Conservation (phyloP, 2,329 filamentous ascomycete genomes). For the Aphanocladium album region DNA sequence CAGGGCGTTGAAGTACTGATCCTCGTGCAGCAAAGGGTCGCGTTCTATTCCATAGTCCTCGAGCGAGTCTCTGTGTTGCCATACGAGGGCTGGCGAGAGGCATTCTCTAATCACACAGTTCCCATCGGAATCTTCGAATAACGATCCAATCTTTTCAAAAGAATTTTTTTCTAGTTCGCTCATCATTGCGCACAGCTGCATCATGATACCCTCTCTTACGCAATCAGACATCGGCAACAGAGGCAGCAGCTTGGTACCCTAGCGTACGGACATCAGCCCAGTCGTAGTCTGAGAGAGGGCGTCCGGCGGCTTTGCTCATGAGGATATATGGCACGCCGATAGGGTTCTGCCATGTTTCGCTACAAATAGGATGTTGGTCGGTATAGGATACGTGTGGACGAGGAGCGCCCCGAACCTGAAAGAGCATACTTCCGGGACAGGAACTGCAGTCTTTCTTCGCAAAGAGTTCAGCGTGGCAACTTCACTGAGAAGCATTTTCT, state of each 20-base stretch:
- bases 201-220: slow-evolving; percentile 18
- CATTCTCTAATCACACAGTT: slow-evolving; percentile 19
- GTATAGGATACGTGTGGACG: neutral
- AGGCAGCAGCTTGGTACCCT: slow-evolving; percentile 8
- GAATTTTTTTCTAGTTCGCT: slow-evolving; percentile 13
- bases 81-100: slow-evolving; percentile 19
- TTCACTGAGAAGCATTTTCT: slow-evolving; percentile 19
- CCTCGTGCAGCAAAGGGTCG: slow-evolving; percentile 23
- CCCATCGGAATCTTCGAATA: slow-evolving; percentile 16
- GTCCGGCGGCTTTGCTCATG: slow-evolving; percentile 19
- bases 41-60: slow-evolving; percentile 17
- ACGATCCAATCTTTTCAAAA: slow-evolving; percentile 22
- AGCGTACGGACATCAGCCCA: slow-evolving; percentile 13
- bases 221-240: slow-evolving; percentile 18
- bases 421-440: slow-evolving; percentile 20
- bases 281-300: slow-evolving; percentile 17
- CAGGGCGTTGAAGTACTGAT: slow-evolving; percentile 22
- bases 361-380: slow-evolving; percentile 4
- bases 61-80: slow-evolving; percentile 21
- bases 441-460: slow-evolving; percentile 13
- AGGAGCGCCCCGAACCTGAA: slow-evolving; percentile 17
- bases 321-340: slow-evolving; percentile 23
- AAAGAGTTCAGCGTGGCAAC: slow-evolving; percentile 19
- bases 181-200: slow-evolving; percentile 18
- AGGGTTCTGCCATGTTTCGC: slow-evolving; percentile 16